Conservation (phyloP, 1,284 basidiomycete genomes). For the Microbotryum intermedium region DNA sequence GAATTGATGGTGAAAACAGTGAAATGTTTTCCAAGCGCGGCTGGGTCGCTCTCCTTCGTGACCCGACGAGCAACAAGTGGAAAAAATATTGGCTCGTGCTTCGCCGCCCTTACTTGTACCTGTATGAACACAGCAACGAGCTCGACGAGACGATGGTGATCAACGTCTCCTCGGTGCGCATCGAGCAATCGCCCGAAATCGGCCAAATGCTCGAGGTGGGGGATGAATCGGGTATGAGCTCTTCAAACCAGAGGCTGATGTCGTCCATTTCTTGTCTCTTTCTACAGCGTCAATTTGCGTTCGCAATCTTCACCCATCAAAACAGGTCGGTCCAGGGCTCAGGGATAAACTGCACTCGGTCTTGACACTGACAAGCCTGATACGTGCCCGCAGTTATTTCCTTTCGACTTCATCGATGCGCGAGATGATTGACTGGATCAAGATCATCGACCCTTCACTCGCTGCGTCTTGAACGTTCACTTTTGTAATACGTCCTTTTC, state of each 20-base stretch:
- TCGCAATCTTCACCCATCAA: conserved; percentile 33
- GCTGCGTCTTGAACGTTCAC: background rate
- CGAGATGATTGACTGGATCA: conserved; percentile 29
- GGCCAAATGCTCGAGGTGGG: conserved; percentile 75
- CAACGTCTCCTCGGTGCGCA: conserved; percentile 71
- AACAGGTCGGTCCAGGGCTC: conserved; percentile 7
- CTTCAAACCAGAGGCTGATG: background rate
- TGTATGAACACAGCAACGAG: conserved; percentile 73
- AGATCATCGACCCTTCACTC: conserved; percentile 9
- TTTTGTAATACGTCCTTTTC: too few species aligned
- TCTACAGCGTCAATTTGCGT: conserved; percentile 29
- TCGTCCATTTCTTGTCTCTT: background rate
- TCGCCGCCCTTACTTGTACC: conserved; percentile 79
- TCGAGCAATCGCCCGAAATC: conserved; percentile 78
- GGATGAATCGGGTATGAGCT: background rate
- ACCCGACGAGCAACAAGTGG: conserved; percentile 74
- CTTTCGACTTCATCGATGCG: conserved; percentile 14
- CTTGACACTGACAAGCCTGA: background rate
- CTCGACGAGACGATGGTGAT: conserved; percentile 69
- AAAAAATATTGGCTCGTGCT: conserved; percentile 77
- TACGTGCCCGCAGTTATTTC: conserved; percentile 19
- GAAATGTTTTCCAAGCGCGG: conserved; percentile 78
- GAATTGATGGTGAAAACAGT: conserved; percentile 42
- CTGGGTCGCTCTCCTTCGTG: conserved; percentile 63
- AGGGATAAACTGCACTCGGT: background rate